Conservation (phyloP, 202 grass and related monocot genomes). For the Setaria viridis region DNA sequence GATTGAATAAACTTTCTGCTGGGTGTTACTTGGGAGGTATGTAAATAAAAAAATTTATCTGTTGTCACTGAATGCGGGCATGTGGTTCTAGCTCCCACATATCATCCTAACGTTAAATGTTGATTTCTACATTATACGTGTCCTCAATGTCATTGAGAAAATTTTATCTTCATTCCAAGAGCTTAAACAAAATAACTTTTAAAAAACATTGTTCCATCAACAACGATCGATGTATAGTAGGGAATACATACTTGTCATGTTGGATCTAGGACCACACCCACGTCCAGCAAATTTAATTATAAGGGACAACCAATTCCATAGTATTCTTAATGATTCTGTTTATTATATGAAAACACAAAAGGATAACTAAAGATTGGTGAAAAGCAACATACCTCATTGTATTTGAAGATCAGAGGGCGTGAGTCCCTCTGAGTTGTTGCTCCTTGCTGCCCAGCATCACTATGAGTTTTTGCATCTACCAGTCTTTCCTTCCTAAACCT, state of each 20-base stretch:
- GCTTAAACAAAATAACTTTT: not conserved
- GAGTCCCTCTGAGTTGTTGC: conserved; percentile 74
- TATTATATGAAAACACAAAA: conserved; percentile 11
- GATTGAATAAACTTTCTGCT: conserved; percentile 10
- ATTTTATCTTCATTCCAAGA: not conserved
- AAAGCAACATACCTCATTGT: conserved; percentile 76
- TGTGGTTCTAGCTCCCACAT: not conserved
- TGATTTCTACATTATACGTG: not conserved
- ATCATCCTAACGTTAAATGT: not conserved
- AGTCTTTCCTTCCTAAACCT: conserved; percentile 83
- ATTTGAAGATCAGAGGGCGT: conserved; percentile 92
- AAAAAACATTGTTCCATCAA: not conserved
- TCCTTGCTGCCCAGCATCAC: conserved; percentile 43
- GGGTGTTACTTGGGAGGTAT: not conserved
- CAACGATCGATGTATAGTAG: not conserved
- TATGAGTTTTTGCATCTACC: conserved; percentile 44
- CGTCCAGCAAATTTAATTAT: conserved; percentile 3
- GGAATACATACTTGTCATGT: not conserved
- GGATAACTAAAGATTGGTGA: conserved; percentile 4
- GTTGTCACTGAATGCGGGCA: not conserved
- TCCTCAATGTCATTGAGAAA: not conserved
- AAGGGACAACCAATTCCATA: not conserved
- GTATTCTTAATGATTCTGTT: conserved; percentile 11
- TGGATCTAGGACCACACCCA: not conserved
- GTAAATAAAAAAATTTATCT: not conserved